Evolutionary conservation across 2,329 filamentous ascomycete species (phyloP).

Genomic region (Tolypocladium sp.): DNA sequence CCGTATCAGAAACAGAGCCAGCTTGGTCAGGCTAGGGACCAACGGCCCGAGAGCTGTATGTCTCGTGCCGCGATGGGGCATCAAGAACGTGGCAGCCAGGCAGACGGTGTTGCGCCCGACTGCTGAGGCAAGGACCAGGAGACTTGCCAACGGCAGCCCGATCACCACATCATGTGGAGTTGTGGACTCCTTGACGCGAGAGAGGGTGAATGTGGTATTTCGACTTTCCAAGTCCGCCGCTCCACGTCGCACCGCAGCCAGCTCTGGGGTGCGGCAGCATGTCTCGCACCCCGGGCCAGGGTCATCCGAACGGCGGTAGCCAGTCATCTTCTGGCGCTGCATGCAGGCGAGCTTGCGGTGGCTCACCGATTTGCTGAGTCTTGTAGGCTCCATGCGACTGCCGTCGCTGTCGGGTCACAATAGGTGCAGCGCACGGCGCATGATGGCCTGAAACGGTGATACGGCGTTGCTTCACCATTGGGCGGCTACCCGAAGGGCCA

Average conservation of each 20-base stretch:
- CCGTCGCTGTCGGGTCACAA: not conserved
- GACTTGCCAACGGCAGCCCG: not conserved
- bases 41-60: too few relatives aligned
- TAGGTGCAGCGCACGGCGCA: not conserved
- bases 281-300: not conserved
- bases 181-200: not conserved
- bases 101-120: not conserved
- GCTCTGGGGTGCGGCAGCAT: not conserved
- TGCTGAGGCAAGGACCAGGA: not conserved
- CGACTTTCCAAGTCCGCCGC: not conserved
- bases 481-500: not conserved
- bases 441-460: not conserved
- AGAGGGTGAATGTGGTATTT: not conserved
- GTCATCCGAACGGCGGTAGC: not conserved
- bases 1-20: too few relatives aligned
- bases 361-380: not conserved
- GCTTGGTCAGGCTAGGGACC: too few relatives aligned
- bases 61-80: not conserved
- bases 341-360: not conserved
- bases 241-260: not conserved
- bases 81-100: not conserved
- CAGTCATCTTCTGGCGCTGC: not conserved
- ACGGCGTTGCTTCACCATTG: not conserved
- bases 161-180: not conserved
- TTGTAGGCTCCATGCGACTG: not conserved